Conservation (phyloP, 2,329 filamentous ascomycete genomes). For the Botrytis squamosa region DNA sequence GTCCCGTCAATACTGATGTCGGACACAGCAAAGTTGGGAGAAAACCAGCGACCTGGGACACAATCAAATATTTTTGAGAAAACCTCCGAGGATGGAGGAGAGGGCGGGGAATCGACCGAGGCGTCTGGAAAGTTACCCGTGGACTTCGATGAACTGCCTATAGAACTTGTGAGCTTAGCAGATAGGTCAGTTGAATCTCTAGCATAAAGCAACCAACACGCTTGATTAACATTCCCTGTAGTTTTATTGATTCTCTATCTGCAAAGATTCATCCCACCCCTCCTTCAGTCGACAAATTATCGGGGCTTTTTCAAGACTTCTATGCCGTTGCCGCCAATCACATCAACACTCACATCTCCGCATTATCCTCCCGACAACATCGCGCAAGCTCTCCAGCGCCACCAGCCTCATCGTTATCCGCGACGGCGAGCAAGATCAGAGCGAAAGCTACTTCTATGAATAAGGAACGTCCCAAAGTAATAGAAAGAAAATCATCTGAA, state of each 20-base stretch:
- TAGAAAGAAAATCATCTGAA: constrained; percentile 44
- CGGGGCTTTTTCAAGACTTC: constrained; percentile 91
- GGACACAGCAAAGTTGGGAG: constrained; percentile 24
- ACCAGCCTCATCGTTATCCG: constrained; percentile 54
- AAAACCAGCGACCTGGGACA: constrained; percentile 28
- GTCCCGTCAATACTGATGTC: constrained; percentile 25
- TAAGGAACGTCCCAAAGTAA: constrained; percentile 50
- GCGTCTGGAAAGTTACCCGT: constrained; percentile 32
- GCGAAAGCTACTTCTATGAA: constrained; percentile 55
- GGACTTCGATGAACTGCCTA: constrained; percentile 84
- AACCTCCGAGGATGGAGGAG: constrained; percentile 39
- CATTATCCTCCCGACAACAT: constrained; percentile 71
- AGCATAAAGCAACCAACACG: not conserved
- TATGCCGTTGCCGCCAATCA: constrained; percentile 78
- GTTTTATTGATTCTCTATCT: constrained; percentile 86
- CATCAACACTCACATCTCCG: constrained; percentile 82
- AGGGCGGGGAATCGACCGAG: constrained; percentile 28
- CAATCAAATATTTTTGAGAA: constrained; percentile 43
- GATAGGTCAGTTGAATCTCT: constrained; percentile 62
- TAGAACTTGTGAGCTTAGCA: constrained; percentile 86
- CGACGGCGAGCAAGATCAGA: constrained; percentile 56
- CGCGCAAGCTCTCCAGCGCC: constrained; percentile 61
- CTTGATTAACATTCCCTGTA: constrained; percentile 40
- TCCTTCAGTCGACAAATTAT: constrained; percentile 77
- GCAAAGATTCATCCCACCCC: constrained; percentile 85